Evolutionary conservation across 2,329 filamentous ascomycete genomes (phyloP), one percentile per base, ranked within the genome.

Genomic region (Westerdykella sp.): DNA sequence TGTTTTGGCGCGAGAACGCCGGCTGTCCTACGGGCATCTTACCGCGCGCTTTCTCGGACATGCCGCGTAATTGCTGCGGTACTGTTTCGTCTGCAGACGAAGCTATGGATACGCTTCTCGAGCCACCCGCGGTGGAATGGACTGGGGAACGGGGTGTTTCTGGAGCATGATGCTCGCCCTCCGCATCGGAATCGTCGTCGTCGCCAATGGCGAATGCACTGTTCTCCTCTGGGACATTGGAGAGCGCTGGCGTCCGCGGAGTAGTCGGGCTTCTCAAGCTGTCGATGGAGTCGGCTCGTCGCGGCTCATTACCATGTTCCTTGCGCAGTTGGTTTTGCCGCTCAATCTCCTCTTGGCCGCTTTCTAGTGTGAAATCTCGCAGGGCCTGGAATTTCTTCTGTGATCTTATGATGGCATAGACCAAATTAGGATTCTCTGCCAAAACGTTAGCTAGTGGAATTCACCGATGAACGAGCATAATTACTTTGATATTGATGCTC

Each of bases 1-100:
- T 94, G 60, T 93, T 95, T 60, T 95, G 89, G 14, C 91, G 77
- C 1, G 90, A 95, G 63, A 96, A 95, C 2, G 79, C 79, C n/a
- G 80, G 78, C 39, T 84, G 76, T 1, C 87, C 85, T 11, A 86
- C 88, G 22, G 91, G 93, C 81, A 95, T 88, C 68, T 98, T 98
- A 6, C 93, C 93, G 39, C 93, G 77, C 13, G 93, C 93, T 66
- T 97, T 98, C 67, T 97, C 93, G 15, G 91, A 96, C 87, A 97
- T 95, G 42, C 89, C 89, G 44, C 87, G 80, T 23, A 95, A 66
- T 62, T 96, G 90, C 15, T 82, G 76, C 12, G 88, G 89, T 9
- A 95, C 80, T 4, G 85, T 84, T 47, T 94, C 89, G 46, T 94
- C 88, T 1, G 78, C 69, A 0, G 79, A 80, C 0, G 77, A 79